These are phyloP conservation scores for Keithomyces neogunnii DNA, from an alignment of 2,329 filamentous ascomycete species.

Conservation along the genomic window DNA sequence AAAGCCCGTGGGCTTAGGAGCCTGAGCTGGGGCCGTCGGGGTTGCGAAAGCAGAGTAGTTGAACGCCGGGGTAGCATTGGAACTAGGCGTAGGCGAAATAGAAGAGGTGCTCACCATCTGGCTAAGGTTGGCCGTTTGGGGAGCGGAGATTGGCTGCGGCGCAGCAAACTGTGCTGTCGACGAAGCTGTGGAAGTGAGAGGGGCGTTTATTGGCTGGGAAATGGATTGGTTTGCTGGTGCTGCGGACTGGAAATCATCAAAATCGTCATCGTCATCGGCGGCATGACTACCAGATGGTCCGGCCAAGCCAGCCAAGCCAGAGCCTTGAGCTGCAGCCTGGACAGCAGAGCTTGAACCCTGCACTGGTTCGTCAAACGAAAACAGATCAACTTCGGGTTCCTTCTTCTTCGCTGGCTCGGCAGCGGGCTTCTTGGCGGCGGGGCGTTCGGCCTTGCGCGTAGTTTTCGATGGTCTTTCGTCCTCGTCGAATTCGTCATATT, in stretches of 20 bases:
- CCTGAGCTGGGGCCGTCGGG: constrained; percentile 29
- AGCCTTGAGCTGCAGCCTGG: constrained; percentile 36
- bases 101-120: constrained; percentile 75
- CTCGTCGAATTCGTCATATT: constrained; percentile 95
- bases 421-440: constrained; percentile 30
- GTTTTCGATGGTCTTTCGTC: constrained; percentile 42
- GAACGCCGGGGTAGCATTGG: constrained; percentile 44
- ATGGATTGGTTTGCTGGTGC: constrained; percentile 46
- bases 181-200: constrained; percentile 43
- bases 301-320: constrained; percentile 37
- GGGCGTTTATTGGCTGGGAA: constrained; percentile 37
- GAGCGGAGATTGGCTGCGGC: constrained; percentile 76
- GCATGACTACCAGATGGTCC: constrained; percentile 13
- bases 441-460: constrained; percentile 23
- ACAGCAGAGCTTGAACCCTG: constrained; percentile 37
- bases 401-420: constrained; percentile 69
- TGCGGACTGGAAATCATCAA: constrained; percentile 95
- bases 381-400: constrained; percentile 83
- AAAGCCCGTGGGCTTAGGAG: constrained; percentile 54
- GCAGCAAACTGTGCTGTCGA: constrained; percentile 62
- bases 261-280: constrained; percentile 70
- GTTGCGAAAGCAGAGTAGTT: constrained; percentile 56
- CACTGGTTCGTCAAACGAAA: constrained; percentile 78
- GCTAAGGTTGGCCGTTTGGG: constrained; percentile 71
- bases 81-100: constrained; percentile 63